Percentiles rank a stretch among this genome's conserved stretches.
phyloP scores from a whole-genome alignment of 257 asterid species.

The Coffea eugenioides region DNA sequence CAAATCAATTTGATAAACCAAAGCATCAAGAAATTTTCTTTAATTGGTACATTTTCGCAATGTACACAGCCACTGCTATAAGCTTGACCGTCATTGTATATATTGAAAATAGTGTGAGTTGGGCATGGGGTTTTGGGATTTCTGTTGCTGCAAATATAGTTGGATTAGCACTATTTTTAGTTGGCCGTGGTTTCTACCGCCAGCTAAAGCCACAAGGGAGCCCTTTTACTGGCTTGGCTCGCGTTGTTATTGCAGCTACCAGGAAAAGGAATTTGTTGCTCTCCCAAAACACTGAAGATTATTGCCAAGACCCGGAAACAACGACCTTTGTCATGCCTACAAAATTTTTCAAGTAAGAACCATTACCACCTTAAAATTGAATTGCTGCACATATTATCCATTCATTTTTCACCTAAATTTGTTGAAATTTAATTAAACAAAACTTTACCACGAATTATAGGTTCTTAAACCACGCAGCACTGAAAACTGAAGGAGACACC shows the following conservation, averaged over 20 bases:
- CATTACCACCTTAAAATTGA: background rate
- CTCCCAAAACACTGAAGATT: conserved; percentile 19
- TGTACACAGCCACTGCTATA: conserved; percentile 8
- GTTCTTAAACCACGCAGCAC: conserved; percentile 24
- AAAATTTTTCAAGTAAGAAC: background rate
- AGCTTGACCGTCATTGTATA: conserved; percentile 23
- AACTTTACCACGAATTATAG: background rate
- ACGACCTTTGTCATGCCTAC: background rate
- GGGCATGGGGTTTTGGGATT: conserved; percentile 23
- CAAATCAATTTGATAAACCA: conserved; percentile 17
- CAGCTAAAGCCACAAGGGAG: conserved; percentile 38
- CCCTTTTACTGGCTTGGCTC: conserved; percentile 50
- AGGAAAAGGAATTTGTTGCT: conserved; percentile 32
- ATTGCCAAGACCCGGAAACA: conserved; percentile 4
- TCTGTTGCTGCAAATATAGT: conserved; percentile 4
- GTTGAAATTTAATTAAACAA: background rate
- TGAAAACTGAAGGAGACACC: conserved; percentile 14
- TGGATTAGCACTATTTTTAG: conserved; percentile 19
- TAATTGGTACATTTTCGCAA: conserved; percentile 24
- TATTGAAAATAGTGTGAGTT: conserved; percentile 25
- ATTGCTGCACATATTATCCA: background rate
- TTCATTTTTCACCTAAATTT: background rate
- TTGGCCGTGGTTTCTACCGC: conserved; percentile 22
- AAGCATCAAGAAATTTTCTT: conserved; percentile 25
- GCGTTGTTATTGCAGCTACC: conserved; percentile 43